Evolutionary conservation across 306 rosid genomes (phyloP), one percentile per base, ranked within the genome.

Genomic region (Chamaecrista fasciculata): DNA sequence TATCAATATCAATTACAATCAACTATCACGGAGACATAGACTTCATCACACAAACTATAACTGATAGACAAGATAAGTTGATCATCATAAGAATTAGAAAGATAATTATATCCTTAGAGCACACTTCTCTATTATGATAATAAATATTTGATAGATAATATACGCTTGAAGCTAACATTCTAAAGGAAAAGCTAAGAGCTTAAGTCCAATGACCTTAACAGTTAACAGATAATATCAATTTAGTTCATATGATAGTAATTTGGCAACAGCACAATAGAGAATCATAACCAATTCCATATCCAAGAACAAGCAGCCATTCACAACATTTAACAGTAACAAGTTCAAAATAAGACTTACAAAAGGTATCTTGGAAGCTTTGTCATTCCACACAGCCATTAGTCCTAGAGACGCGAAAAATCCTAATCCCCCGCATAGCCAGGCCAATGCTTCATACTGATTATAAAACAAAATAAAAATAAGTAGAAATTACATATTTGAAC

Each of bases 391-490:
- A 8, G 96, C 97, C 79, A 85, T 59, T 34, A 94, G 53, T 53
- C 99, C 99, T 47, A 94, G 43, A 25, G 81, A 53, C 0, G 85
- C 96, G n/a, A 91, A 91, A 70, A 53, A 91, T 8, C 99, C 46
- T 74, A 94, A 83, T 19, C 97, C 96, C 47, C 96, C 99, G 69
- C 96, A 87, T 5, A 94, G 82, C 99, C 99, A 95, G 8, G 87
- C 97, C 85, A 95, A 83, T 66, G 99, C 99, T 81, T 95, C 96
- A 71, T 91, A 95, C 97, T 91, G 76, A 8, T 67, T 39, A 51
- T 28, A 57, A 73, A 21, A 47, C 23, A 18, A 37, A 10, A 10
- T n/a, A 20, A 53, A 26, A 12, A 68, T 33, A 23, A 14, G 4
- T 9, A 49, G 56, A 12, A 14, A 36, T 18, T 9, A 53, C 10